phyloP scores from a whole-genome alignment of 345 rosid species.

The Hypericum androsaemum region DNA sequence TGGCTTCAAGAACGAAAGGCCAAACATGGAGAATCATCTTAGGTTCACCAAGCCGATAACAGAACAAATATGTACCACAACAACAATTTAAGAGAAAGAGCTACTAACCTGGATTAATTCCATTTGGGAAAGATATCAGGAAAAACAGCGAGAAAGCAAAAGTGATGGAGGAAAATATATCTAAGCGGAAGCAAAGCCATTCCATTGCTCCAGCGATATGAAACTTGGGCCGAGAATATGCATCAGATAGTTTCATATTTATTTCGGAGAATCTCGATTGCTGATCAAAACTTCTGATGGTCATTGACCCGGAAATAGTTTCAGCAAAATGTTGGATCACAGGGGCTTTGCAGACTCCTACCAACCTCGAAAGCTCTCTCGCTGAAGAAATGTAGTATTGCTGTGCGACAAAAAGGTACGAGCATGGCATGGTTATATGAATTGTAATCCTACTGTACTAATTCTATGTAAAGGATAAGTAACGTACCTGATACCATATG shows the following conservation, averaged over 20 bases:
- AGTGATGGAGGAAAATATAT: constrained; percentile 41
- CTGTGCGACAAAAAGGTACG: constrained; percentile 23
- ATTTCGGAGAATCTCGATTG: constrained; percentile 44
- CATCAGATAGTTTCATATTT: constrained; percentile 45
- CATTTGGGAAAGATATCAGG: constrained; percentile 44
- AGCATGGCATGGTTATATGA: no score
- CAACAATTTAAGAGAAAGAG: neutral
- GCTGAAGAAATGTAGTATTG: constrained; percentile 63
- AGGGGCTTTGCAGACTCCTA: constrained; percentile 66
- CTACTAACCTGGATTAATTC: constrained; percentile 60
- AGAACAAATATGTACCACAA: neutral
- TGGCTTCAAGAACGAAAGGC: constrained; percentile 28
- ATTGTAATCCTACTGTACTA: no score
- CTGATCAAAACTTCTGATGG: constrained; percentile 65
- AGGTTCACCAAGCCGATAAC: neutral
- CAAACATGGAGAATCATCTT: neutral
- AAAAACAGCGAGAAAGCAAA: constrained; percentile 51
- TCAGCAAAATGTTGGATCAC: constrained; percentile 68
- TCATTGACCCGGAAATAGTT: constrained; percentile 57
- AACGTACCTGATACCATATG: constrained; percentile 70
- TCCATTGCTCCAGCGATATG: constrained; percentile 46
- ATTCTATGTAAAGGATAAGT: neutral
- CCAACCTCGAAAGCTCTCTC: constrained; percentile 57
- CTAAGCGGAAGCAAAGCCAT: constrained; percentile 69
- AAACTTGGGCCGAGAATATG: constrained; percentile 44